These are phyloP conservation scores for Dactylellina parvicollis DNA, from an alignment of 2,329 filamentous ascomycete species.

Conservation along the genomic window DNA sequence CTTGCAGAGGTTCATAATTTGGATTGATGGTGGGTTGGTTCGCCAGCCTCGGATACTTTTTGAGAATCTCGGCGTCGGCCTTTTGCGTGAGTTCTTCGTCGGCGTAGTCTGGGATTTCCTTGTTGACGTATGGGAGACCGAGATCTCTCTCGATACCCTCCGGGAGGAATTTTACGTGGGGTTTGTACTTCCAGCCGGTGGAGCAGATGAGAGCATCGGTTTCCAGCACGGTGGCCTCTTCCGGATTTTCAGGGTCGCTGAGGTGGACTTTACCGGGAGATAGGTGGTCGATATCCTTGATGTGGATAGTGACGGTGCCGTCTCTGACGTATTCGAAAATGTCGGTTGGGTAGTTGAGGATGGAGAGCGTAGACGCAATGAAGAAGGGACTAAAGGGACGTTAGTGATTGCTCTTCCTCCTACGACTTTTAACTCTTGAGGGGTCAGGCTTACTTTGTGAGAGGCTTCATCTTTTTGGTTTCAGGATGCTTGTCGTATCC, in stretches of 20 bases:
- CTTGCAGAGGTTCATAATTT: slow-evolving; percentile 62
- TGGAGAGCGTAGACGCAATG: slow-evolving; percentile 68
- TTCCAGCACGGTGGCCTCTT: slow-evolving; percentile 63
- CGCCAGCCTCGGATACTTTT: slow-evolving; percentile 65
- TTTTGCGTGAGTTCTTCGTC: slow-evolving; percentile 62
- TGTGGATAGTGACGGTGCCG: slow-evolving; percentile 67
- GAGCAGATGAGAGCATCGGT: slow-evolving; percentile 68
- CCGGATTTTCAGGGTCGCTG: slow-evolving; percentile 57
- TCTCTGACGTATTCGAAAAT: slow-evolving; percentile 69
- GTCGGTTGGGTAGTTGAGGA: slow-evolving; percentile 70
- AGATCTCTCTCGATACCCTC: slow-evolving; percentile 64
- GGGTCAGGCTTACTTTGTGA: slow-evolving; percentile 61
- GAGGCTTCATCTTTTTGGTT: slow-evolving; percentile 67
- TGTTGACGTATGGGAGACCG: slow-evolving; percentile 64
- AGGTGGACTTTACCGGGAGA: slow-evolving; percentile 65
- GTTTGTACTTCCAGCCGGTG: slow-evolving; percentile 68
- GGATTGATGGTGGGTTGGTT: slow-evolving; percentile 66
- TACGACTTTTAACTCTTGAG: not conserved
- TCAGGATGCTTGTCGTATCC: slow-evolving; percentile 68
- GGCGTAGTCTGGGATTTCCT: slow-evolving; percentile 59
- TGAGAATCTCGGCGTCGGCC: slow-evolving; percentile 68
- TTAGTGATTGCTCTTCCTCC: not conserved
- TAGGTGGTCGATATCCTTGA: slow-evolving; percentile 66
- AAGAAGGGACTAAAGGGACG: slow-evolving; percentile 63
- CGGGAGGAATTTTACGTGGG: slow-evolving; percentile 67